These are phyloP conservation scores for Bjerkandera adusta DNA, from an alignment of 1,284 basidiomycete species.

Conservation along the genomic window DNA sequence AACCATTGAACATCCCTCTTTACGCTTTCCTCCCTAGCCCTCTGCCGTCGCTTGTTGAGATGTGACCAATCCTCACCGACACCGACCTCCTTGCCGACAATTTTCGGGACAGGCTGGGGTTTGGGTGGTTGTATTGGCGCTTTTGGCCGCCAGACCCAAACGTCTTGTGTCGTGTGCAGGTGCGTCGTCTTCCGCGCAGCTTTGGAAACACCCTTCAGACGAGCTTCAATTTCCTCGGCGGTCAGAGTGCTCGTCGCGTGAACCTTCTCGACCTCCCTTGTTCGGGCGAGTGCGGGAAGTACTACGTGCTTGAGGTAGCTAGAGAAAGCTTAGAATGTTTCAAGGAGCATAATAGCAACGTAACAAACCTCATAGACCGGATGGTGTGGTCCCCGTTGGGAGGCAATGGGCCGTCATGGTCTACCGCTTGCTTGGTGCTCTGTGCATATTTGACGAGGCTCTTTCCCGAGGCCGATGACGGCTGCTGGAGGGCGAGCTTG, in stretches of 20 bases:
- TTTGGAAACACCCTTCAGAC: slow-evolving; percentile 29
- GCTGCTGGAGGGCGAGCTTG: slow-evolving; percentile 16
- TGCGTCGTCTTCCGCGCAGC: slow-evolving; percentile 21
- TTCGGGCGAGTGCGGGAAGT: slow-evolving; percentile 40
- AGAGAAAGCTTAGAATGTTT: not conserved
- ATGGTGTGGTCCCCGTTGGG: slow-evolving; percentile 14
- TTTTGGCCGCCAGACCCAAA: slow-evolving; percentile 40
- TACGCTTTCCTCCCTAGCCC: slow-evolving; percentile 34
- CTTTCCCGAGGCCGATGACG: not conserved
- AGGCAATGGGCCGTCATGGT: slow-evolving; percentile 6
- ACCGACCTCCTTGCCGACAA: slow-evolving; percentile 44
- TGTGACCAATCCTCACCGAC: slow-evolving; percentile 54
- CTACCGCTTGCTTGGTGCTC: not conserved
- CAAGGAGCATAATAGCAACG: not conserved
- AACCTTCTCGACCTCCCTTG: slow-evolving; percentile 44
- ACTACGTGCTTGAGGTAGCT: slow-evolving; percentile 61
- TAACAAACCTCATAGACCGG: slow-evolving; percentile 21
- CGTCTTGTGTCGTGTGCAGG: slow-evolving; percentile 24
- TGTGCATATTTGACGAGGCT: slow-evolving; percentile 1
- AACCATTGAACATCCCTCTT: slow-evolving; percentile 33
- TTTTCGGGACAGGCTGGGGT: slow-evolving; percentile 20
- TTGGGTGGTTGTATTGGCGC: slow-evolving; percentile 10
- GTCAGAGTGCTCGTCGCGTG: slow-evolving; percentile 34
- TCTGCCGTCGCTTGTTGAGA: slow-evolving; percentile 50
- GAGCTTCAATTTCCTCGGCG: slow-evolving; percentile 28